Conservation (phyloP, 2,329 filamentous ascomycete species). For the Stachybotrys chartarum region DNA sequence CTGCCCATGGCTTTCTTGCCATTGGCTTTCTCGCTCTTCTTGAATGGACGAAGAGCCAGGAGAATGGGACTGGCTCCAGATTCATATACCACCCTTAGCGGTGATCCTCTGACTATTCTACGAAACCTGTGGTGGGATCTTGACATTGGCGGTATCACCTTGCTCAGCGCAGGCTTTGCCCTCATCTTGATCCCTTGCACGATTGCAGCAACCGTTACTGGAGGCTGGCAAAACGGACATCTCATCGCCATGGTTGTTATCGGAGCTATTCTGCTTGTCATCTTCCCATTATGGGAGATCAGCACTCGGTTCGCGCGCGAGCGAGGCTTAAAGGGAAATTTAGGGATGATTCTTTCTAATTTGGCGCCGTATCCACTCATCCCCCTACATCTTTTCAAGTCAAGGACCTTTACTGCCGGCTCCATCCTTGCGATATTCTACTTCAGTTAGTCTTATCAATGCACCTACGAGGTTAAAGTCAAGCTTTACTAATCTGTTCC, state of each 20-base stretch:
- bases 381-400: slow-evolving; percentile 19
- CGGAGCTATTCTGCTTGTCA: slow-evolving; percentile 36
- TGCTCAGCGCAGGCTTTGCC: slow-evolving; percentile 42
- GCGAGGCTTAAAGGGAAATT: slow-evolving; percentile 28
- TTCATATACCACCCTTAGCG: background rate
- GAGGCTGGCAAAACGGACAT: slow-evolving; percentile 30
- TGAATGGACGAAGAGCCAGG: slow-evolving; percentile 44
- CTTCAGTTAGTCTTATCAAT: slow-evolving; percentile 24
- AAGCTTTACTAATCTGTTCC: slow-evolving; percentile 1
- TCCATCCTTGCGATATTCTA: slow-evolving; percentile 12
- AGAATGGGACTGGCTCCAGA: slow-evolving; percentile 15
- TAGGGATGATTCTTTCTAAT: slow-evolving; percentile 24
- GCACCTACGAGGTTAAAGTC: background rate
- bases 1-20: slow-evolving; percentile 49
- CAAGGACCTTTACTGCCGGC: slow-evolving; percentile 37
- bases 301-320: slow-evolving; percentile 33
- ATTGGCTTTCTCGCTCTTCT: slow-evolving; percentile 41
- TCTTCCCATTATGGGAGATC: slow-evolving; percentile 48
- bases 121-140: slow-evolving; percentile 11
- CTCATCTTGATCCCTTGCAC: slow-evolving; percentile 45
- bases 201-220: slow-evolving; percentile 21
- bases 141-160: slow-evolving; percentile 37
- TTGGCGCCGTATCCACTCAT: slow-evolving; percentile 26
- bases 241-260: slow-evolving; percentile 41
- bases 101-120: background rate